Evolutionary conservation across 805 yeast species (phyloP).

Genomic region (Saccharomyces mikatae): DNA sequence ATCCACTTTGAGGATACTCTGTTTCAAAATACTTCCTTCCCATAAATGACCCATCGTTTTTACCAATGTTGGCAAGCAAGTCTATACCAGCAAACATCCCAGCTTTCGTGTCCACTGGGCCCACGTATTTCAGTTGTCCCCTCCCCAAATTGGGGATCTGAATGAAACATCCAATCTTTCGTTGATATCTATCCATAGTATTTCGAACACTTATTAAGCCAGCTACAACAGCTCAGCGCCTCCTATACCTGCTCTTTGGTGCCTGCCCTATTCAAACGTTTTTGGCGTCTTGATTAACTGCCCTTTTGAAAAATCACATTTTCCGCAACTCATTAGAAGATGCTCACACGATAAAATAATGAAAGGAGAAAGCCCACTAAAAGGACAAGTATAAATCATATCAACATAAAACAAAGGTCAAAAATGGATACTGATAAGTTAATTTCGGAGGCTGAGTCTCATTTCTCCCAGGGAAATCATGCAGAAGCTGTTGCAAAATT

Average conservation of each 20-base stretch:
- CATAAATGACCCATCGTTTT: constrained; percentile 76
- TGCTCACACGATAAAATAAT: not conserved
- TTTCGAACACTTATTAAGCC: not conserved
- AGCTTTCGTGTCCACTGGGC: constrained; percentile 59
- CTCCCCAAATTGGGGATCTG: constrained; percentile 60
- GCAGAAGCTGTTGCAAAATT: constrained; percentile 23
- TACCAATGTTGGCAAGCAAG: constrained; percentile 60
- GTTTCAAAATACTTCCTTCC: constrained; percentile 67
- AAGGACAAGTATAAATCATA: not conserved
- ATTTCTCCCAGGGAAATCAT: constrained; percentile 18
- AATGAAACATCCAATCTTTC: constrained; percentile 28
- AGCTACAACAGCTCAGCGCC: not conserved
- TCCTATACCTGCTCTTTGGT: not conserved
- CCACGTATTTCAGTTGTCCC: constrained; percentile 65
- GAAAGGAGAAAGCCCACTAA: not conserved
- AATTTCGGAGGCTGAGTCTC: constrained; percentile 18
- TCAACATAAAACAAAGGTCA: not conserved
- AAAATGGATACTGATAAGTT: constrained; percentile 12
- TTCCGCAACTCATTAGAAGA: not conserved
- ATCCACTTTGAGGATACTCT: constrained; percentile 55
- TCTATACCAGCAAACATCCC: constrained; percentile 88
- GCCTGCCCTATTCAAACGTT: not conserved
- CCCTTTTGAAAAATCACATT: not conserved
- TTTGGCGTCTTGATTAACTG: not conserved
- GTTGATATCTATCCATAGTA: constrained; percentile 11